Percentiles rank a stretch among this genome's conserved stretches.
phyloP scores from a whole-genome alignment of 2,329 filamentous ascomycete species.

The Fusarium pseudoanthophilum region DNA sequence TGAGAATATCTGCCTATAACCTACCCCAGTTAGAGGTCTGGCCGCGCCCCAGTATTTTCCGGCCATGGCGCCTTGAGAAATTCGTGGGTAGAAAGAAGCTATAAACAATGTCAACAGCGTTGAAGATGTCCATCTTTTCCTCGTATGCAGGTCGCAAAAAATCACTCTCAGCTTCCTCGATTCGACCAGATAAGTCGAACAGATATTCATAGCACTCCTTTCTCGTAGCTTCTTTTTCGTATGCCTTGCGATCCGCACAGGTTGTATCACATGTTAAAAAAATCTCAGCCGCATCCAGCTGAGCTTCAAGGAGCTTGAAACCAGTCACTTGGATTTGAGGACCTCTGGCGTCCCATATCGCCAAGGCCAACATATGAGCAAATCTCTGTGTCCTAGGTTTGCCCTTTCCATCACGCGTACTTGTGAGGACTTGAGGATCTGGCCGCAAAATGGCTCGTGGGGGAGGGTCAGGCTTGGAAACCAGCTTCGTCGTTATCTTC shows the following conservation, averaged over 20 bases:
- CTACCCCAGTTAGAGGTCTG: constrained; percentile 45
- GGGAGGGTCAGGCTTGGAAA: constrained; percentile 27
- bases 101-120: constrained; percentile 54
- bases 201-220: constrained; percentile 41
- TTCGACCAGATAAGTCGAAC: constrained; percentile 30
- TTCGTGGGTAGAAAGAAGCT: constrained; percentile 55
- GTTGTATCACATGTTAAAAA: constrained; percentile 44
- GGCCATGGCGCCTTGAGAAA: constrained; percentile 51
- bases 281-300: constrained; percentile 43
- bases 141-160: constrained; percentile 45
- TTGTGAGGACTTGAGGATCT: constrained; percentile 14
- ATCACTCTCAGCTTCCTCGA: constrained; percentile 42
- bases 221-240: constrained; percentile 40
- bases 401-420: constrained; percentile 2
- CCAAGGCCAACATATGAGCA: constrained; percentile 38
- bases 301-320: constrained; percentile 30
- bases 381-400: constrained; percentile 8
- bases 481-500: constrained; percentile 40
- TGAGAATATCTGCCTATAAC: neutral
- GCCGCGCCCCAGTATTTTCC: constrained; percentile 59
- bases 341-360: neutral
- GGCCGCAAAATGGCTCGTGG: constrained; percentile 25
- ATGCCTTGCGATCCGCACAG: constrained; percentile 44
- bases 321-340: neutral
- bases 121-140: constrained; percentile 53